Evolutionary conservation across 225 moss, liverwort and hornwort genomes (phyloP).

Genomic region (Physcomitrium patens): DNA sequence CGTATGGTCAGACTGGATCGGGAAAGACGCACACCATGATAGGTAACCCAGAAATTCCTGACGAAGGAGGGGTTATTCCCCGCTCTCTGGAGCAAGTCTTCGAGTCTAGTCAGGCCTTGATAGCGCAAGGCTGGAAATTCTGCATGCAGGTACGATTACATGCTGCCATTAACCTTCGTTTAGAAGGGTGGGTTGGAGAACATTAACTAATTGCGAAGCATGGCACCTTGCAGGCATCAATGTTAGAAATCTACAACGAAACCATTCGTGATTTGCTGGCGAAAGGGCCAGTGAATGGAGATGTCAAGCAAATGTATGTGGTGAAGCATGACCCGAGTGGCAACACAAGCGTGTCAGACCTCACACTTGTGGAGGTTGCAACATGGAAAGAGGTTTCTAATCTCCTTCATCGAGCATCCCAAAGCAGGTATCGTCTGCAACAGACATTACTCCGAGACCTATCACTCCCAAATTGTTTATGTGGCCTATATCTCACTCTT

Average conservation of each 20-base stretch:
- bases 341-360: constrained; percentile 82
- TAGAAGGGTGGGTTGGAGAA: neutral
- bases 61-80: constrained; percentile 86
- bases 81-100: constrained; percentile 96
- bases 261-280: constrained; percentile 86
- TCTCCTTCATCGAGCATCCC: constrained; percentile 87
- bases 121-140: constrained; percentile 88
- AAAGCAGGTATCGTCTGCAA: constrained; percentile 70
- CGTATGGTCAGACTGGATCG: constrained; percentile 96
- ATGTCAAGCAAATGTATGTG: constrained; percentile 76
- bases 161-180: neutral
- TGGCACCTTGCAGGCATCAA: constrained; percentile 73
- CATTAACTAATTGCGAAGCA: neutral
- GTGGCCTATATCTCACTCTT: neutral
- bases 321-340: constrained; percentile 88
- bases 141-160: constrained; percentile 80
- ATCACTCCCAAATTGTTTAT: neutral
- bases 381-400: constrained; percentile 95
- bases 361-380: constrained; percentile 84
- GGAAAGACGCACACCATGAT: constrained; percentile 99
- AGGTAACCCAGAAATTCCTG: constrained; percentile 83
- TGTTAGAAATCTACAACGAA: constrained; percentile 99
- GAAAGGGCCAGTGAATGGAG: constrained; percentile 58
- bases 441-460: neutral
- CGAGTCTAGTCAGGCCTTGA: constrained; percentile 83